phyloP scores from a whole-genome alignment of 192 early-diverging fungal species.

The Coemansia brasiliensis region DNA sequence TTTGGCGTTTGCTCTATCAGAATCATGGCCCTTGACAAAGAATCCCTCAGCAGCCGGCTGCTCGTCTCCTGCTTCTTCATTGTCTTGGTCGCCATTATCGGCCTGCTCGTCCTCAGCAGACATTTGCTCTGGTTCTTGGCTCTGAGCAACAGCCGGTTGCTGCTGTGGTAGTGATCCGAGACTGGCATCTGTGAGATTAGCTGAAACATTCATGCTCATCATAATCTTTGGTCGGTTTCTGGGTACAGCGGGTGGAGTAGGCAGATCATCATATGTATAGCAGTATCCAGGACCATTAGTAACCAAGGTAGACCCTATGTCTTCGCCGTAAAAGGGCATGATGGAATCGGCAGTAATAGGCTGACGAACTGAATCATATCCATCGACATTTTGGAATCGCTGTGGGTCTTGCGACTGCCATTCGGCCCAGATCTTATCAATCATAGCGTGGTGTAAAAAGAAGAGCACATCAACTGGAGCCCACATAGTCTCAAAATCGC shows the following conservation, averaged over 20 bases:
- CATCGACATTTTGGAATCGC: constrained; percentile 34
- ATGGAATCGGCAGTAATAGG: constrained; percentile 28
- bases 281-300: constrained; percentile 50
- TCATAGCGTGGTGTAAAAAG: constrained; percentile 68
- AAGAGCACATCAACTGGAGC: constrained; percentile 60
- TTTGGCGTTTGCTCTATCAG: background rate
- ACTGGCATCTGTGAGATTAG: background rate
- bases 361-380: constrained; percentile 30
- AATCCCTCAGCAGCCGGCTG: constrained; percentile 1
- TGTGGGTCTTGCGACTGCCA: constrained; percentile 56
- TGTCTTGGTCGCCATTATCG: background rate
- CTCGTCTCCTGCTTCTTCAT: background rate
- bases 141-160: background rate
- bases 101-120: constrained; percentile 3
- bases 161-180: background rate
- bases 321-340: constrained; percentile 51
- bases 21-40: constrained; percentile 4
- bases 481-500: constrained; percentile 58
- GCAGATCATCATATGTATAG: constrained; percentile 53
- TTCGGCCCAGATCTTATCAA: constrained; percentile 62
- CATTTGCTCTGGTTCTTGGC: background rate
- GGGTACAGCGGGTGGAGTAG: constrained; percentile 25
- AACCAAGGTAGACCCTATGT: constrained; percentile 29
- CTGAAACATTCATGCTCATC: constrained; percentile 8
- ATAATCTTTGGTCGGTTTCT: constrained; percentile 17